Evolutionary conservation across 306 rosid species (phyloP).

Genomic region (Rosa lucieae): DNA sequence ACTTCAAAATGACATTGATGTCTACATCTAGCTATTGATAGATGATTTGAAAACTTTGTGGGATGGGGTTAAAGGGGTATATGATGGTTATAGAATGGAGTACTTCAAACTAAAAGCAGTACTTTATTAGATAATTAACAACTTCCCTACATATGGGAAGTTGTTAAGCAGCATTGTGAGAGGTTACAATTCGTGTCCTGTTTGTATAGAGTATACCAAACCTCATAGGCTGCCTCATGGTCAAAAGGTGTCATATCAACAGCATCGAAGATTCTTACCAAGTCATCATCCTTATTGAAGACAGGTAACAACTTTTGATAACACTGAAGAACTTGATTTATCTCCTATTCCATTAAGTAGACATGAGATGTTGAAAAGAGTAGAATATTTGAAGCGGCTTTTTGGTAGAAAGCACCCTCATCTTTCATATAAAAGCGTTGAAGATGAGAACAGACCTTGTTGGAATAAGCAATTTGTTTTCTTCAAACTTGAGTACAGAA

Average conservation of each 20-base stretch:
- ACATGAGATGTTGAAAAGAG: neutral
- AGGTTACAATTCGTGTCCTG: neutral
- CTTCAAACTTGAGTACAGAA: conserved; percentile 7
- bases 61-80: neutral
- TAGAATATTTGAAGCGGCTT: neutral
- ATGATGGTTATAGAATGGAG: neutral
- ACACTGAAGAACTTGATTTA: neutral
- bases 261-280: neutral
- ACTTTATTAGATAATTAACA: neutral
- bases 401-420: no score
- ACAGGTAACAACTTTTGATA: neutral
- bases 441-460: neutral
- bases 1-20: no score
- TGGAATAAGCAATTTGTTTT: conserved; percentile 14
- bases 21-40: neutral
- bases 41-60: conserved; percentile 4
- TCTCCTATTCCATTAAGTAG: neutral
- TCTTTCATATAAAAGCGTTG: no score
- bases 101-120: neutral
- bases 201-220: neutral
- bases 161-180: neutral
- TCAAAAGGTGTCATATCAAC: no score
- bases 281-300: neutral
- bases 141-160: conserved; percentile 9
- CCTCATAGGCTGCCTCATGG: neutral